A percentile compares a stretch with the other conserved stretches of the same genome.
These are phyloP conservation scores for Tranzscheliella williamsii DNA, from an alignment of 1,284 basidiomycete genomes.

Conservation along the genomic window DNA sequence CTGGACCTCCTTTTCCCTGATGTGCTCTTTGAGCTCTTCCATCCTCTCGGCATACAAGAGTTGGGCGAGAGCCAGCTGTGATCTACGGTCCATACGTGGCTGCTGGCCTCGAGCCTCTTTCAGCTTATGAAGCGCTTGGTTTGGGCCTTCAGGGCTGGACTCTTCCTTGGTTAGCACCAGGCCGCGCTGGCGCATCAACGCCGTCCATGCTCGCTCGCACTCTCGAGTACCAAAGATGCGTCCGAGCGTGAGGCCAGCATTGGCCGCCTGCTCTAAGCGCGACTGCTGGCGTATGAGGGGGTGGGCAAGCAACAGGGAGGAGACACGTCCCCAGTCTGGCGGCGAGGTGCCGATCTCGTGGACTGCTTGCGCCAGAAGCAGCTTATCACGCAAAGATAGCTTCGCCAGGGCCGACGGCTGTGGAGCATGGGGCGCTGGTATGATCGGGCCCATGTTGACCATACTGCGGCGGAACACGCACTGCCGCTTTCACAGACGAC, in stretches of 20 bases:
- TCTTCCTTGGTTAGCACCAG: constrained; percentile 41
- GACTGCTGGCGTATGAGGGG: constrained; percentile 46
- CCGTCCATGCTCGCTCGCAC: constrained; percentile 50
- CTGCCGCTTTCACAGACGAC: no score
- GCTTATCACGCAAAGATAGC: constrained; percentile 48
- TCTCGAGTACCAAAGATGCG: constrained; percentile 48
- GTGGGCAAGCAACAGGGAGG: constrained; percentile 39
- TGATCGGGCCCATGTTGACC: constrained; percentile 30
- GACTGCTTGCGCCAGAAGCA: constrained; percentile 55
- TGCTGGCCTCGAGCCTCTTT: constrained; percentile 43
- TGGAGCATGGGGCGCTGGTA: constrained; percentile 26
- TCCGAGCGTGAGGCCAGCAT: constrained; percentile 44
- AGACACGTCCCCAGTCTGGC: constrained; percentile 50
- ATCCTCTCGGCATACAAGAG: constrained; percentile 53
- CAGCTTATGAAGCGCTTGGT: constrained; percentile 4
- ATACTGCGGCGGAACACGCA: no score
- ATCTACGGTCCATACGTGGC: constrained; percentile 28
- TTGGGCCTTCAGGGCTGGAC: constrained; percentile 9
- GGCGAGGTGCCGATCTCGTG: constrained; percentile 49
- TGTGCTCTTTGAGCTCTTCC: constrained; percentile 45
- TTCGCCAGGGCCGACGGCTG: constrained; percentile 35
- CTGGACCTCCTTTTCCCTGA: constrained; percentile 43
- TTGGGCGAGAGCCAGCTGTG: constrained; percentile 52
- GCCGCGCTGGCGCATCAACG: constrained; percentile 43
- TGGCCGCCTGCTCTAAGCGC: constrained; percentile 38